Evolutionary conservation across 305 asterid genomes (phyloP), one percentile per base, ranked within the genome.

Genomic region (Fraxinus platypoda): DNA sequence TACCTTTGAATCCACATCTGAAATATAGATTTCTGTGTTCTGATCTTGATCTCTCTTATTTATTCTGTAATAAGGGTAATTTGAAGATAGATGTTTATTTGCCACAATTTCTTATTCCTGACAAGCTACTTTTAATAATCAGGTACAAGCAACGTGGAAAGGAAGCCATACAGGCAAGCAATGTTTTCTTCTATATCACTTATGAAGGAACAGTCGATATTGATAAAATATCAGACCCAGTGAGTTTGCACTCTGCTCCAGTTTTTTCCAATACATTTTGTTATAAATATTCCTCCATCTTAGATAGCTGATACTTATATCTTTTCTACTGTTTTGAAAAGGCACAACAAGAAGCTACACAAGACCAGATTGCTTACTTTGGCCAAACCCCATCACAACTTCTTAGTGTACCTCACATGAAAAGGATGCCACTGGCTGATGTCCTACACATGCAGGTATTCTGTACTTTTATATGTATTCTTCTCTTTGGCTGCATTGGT

Each of bases 311-410:
- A 74, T 70, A 73, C 86, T 85, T 79, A 26, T 38, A 75, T 76
- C 82, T 80, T 84, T 33, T 71, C 19, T 38, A 85, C 77, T 80
- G 70, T 79, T 35, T 59, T 75, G 86, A 75, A 86, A 84, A 97
- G 99, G 97, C 92, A 34, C 98, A 93, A 86, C 98, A 94, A 78
- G 94, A 91, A 77, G 92, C 98, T 80, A 91, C 97, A 81, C 99
- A 97, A 88, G 98, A 97, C 87, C 99, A 97, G 93, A 97, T 97
- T 87, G 96, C 99, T 46, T 97, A 93, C 89, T 97, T 97, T 80
- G 98, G 99, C 81, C 99, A 97, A 89, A 97, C 99, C 84, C 99
- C 99, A 26, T 97, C 98, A 28, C 99, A 97, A 85, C 97, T 97
- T 87, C 88, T 97, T 59, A 92, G 94, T 17, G 86, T 86, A 66